Evolutionary conservation across 257 asterid genomes (phyloP), one percentile per base, ranked within the genome.

Genomic region (Rauvolfia tetraphylla): DNA sequence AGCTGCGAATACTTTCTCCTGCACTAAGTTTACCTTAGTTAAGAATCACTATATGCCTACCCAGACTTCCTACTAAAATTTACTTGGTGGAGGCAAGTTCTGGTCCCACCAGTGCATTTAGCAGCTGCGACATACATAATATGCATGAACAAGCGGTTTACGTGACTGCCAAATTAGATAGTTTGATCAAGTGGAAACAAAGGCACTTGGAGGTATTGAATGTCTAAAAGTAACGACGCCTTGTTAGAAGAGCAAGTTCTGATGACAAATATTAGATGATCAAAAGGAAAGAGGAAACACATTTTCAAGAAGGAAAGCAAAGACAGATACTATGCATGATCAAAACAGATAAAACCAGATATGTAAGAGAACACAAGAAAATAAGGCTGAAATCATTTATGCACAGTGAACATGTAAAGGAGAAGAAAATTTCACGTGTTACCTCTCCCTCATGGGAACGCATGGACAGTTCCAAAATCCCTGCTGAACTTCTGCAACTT

Each of bases 381-480:
- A 27, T 22, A 66, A 66, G 71, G 71, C 44, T 36, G 71, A 23
- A 66, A 66, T 36, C 48, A 66, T 15, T 66, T 34, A 11, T 34
- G 23, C 9, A 34, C 7, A 20, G 39, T 36, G 23, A 36, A 36
- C 5, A 66, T 66, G 68, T 23, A 53, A 73, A 36, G 38, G 34
- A 22, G 71, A 41, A 75, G 71, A 65, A 61, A 39, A 9, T 38
- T 65, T 20, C 29, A 23, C 31, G 38, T 12, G 3, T 29, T 83
- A 85, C 91, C 91, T 85, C 78, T 87, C 91, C 79, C 91, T 83
- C 91, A 85, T 95, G 41, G 99, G 98, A 84, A 93, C 99, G 83
- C 99, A 95, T 3, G 98, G 99, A 51, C 91, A 87, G 51, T 87
- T 87, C 91, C 99, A 93, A 80, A 95, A 95, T 17, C 99, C 99